These are phyloP conservation scores for Nicotiana noctiflora DNA, from an alignment of 257 asterid genomes.

Conservation along the genomic window DNA sequence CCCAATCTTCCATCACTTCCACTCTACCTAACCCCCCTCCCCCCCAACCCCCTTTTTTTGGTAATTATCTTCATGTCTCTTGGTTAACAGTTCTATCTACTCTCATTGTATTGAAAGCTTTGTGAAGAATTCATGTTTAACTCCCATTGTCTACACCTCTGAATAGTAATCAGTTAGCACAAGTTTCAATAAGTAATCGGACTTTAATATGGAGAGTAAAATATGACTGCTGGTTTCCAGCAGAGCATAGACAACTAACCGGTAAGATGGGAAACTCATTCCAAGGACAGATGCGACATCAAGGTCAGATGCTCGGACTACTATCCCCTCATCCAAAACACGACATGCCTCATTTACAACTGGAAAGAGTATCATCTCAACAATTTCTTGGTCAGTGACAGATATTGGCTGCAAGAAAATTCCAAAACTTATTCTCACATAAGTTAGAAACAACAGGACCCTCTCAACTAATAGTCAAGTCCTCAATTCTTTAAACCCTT, in stretches of 20 bases:
- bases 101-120: not conserved
- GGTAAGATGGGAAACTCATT: conserved; percentile 87
- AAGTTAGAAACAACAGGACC: not conserved
- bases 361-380: conserved; percentile 91
- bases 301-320: conserved; percentile 90
- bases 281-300: conserved; percentile 90
- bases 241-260: conserved; percentile 38
- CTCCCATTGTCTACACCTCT: not conserved
- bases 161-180: not conserved
- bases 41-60: not conserved
- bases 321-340: conserved; percentile 80
- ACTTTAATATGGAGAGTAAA: not conserved
- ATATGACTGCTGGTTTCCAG: too few species aligned
- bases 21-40: not conserved
- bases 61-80: not conserved
- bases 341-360: conserved; percentile 97
- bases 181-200: not conserved
- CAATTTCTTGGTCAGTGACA: conserved; percentile 73
- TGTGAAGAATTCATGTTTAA: not conserved
- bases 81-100: not conserved
- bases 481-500: not conserved
- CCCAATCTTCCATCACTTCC: not conserved
- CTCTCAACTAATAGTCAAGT: not conserved
- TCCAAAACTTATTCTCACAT: conserved; percentile 3
- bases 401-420: conserved; percentile 64